phyloP scores from a whole-genome alignment of 1,284 basidiomycete species.

The Leccinum subrobustum region DNA sequence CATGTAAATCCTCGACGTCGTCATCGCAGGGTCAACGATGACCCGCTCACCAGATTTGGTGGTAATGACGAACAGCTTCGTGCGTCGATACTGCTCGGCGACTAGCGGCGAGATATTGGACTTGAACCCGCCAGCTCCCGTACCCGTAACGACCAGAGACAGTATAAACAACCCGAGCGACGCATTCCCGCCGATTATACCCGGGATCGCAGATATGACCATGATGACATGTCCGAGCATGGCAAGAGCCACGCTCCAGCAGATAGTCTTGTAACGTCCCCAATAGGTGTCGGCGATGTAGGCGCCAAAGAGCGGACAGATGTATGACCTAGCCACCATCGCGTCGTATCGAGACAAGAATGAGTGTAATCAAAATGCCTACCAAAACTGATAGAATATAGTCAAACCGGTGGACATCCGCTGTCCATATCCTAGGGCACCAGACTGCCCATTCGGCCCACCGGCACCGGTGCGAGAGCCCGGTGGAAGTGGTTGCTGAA shows the following conservation, averaged over 20 bases:
- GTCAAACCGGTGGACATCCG: constrained; percentile 68
- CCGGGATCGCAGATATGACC: constrained; percentile 69
- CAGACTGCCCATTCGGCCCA: constrained; percentile 53
- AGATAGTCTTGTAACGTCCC: constrained; percentile 77
- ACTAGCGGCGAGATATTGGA: constrained; percentile 77
- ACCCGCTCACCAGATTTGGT: constrained; percentile 70
- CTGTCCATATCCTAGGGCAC: constrained; percentile 69
- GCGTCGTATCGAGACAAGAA: constrained; percentile 23
- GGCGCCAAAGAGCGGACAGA: constrained; percentile 63
- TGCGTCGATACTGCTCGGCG: constrained; percentile 72
- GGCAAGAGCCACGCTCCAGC: constrained; percentile 52
- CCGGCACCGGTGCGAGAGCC: constrained; percentile 71
- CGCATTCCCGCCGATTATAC: constrained; percentile 58
- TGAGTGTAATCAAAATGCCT: constrained; percentile 8
- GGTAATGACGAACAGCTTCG: constrained; percentile 53
- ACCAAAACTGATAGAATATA: constrained; percentile 66
- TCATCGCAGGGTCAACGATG: constrained; percentile 78
- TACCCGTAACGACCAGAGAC: constrained; percentile 67
- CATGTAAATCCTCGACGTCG: constrained; percentile 73
- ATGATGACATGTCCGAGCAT: constrained; percentile 74
- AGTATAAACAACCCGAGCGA: constrained; percentile 65
- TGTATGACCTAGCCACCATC: constrained; percentile 43
- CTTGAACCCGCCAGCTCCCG: constrained; percentile 79
- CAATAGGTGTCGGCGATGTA: constrained; percentile 75
- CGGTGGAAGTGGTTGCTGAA: constrained; percentile 65